These are phyloP conservation scores for Apiotrichum gamsii DNA, from an alignment of 1,284 basidiomycete species.

Conservation along the genomic window DNA sequence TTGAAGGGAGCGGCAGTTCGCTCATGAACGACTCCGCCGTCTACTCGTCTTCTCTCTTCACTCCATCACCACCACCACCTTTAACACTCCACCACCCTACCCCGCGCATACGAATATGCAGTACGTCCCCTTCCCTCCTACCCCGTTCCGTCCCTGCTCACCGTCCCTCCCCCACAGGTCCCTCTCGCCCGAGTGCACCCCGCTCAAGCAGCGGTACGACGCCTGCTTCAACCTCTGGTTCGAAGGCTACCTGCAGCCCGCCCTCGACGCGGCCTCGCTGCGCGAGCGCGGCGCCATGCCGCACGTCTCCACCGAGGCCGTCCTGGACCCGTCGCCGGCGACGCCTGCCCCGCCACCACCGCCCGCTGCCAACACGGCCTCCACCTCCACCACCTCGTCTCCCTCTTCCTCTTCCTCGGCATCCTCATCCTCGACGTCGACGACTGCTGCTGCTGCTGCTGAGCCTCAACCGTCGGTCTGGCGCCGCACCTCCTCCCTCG, in stretches of 20 bases:
- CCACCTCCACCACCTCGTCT: constrained; percentile 1
- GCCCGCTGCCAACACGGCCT: neutral
- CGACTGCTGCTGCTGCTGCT: neutral
- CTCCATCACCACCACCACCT: no score
- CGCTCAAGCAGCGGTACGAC: constrained; percentile 82
- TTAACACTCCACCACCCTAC: no score
- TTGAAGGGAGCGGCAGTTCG: no score
- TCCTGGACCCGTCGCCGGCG: neutral
- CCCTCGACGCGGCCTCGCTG: constrained; percentile 24
- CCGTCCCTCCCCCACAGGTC: no score
- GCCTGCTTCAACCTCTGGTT: constrained; percentile 95
- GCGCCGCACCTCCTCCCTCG: constrained; percentile 3
- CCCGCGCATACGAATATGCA: no score
- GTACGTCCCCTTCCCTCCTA: no score
- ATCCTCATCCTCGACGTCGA: neutral
- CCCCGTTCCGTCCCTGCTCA: no score
- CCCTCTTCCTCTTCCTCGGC: constrained; percentile 2
- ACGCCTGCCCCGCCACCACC: neutral
- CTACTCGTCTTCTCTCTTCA: no score
- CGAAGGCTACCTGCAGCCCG: constrained; percentile 81
- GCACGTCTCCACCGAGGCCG: constrained; percentile 8
- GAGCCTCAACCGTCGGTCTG: neutral
- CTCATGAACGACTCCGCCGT: no score
- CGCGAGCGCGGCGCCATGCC: constrained; percentile 10
- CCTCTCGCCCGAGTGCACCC: constrained; percentile 61